Conservation (phyloP, 140 eudicot species). For the Oenanthe javanica region DNA sequence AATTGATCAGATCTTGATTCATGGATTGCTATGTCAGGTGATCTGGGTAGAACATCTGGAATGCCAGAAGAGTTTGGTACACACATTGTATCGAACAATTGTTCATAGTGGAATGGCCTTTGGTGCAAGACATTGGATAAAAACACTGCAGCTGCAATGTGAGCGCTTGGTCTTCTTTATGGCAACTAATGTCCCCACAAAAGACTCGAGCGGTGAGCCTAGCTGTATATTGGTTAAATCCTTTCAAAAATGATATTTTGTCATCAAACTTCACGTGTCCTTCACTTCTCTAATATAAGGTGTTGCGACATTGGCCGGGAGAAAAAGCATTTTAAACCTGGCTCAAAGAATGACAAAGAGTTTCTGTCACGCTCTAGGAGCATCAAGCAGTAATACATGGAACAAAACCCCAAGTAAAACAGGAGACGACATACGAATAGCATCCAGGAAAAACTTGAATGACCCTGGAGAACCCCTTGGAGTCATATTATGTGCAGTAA, state of each 20-base stretch:
- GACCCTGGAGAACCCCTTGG: slow-evolving; percentile 89
- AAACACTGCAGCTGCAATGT: slow-evolving; percentile 91
- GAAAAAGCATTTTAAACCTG: slow-evolving; percentile 74
- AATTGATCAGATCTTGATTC: background rate
- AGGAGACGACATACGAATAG: slow-evolving; percentile 73
- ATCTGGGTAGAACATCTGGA: slow-evolving; percentile 94
- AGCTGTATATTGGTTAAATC: background rate
- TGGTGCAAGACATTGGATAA: slow-evolving; percentile 94
- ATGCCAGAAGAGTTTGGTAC: slow-evolving; percentile 56
- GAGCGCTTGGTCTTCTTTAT: slow-evolving; percentile 78
- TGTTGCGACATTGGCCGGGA: slow-evolving; percentile 72
- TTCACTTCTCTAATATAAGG: slow-evolving; percentile 27
- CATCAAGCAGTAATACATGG: slow-evolving; percentile 73
- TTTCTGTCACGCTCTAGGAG: slow-evolving; percentile 75
- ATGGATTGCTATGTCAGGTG: slow-evolving; percentile 36
- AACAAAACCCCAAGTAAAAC: slow-evolving; percentile 56
- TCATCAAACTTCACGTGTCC: background rate
- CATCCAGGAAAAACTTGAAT: slow-evolving; percentile 71
- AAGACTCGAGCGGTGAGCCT: slow-evolving; percentile 69
- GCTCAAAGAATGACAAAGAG: slow-evolving; percentile 88
- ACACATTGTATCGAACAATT: slow-evolving; percentile 61
- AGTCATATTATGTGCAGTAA: slow-evolving; percentile 72
- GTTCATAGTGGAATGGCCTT: slow-evolving; percentile 85
- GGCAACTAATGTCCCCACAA: slow-evolving; percentile 91
- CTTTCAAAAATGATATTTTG: background rate